These are phyloP conservation scores for Aethionema arabicum DNA, from an alignment of 345 rosid species.

Conservation along the genomic window DNA sequence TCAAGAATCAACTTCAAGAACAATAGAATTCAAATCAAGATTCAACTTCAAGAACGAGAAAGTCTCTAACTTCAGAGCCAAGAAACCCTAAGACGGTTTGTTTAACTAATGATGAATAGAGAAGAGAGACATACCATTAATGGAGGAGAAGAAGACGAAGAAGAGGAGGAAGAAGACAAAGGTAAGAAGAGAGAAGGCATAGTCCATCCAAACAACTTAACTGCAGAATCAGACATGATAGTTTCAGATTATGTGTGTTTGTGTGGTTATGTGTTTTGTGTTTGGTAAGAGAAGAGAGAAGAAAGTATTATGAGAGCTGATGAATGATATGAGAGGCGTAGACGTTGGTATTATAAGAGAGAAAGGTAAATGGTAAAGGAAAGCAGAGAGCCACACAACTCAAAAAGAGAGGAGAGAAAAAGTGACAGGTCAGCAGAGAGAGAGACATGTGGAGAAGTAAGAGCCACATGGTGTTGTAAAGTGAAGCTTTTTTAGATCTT, in stretches of 20 bases:
- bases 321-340: slow-evolving; percentile 16
- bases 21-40: too few species aligned
- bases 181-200: slow-evolving; percentile 19
- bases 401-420: slow-evolving; percentile 9
- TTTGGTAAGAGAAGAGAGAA: slow-evolving; percentile 13
- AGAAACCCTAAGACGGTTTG: not conserved
- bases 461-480: slow-evolving; percentile 33
- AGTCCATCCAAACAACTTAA: slow-evolving; percentile 33
- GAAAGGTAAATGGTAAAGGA: not conserved
- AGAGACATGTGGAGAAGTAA: slow-evolving; percentile 31
- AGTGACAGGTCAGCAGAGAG: slow-evolving; percentile 27
- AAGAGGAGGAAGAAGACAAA: slow-evolving; percentile 22
- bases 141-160: slow-evolving; percentile 21
- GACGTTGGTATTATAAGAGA: slow-evolving; percentile 16
- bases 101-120: not conserved
- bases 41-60: too few species aligned
- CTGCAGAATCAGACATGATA: slow-evolving; percentile 13
- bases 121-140: slow-evolving; percentile 28
- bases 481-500: slow-evolving; percentile 25
- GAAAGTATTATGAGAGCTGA: slow-evolving; percentile 3
- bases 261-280: not conserved
- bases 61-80: too few species aligned
- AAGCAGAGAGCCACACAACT: slow-evolving; percentile 30
- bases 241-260: too few species aligned
- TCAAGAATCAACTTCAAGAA: too few species aligned